A percentile compares a stretch with the other conserved stretches of the same genome.
Evolutionary conservation across 2,329 filamentous ascomycete genomes (phyloP).

Genomic region (Sporothrix schenckii): DNA sequence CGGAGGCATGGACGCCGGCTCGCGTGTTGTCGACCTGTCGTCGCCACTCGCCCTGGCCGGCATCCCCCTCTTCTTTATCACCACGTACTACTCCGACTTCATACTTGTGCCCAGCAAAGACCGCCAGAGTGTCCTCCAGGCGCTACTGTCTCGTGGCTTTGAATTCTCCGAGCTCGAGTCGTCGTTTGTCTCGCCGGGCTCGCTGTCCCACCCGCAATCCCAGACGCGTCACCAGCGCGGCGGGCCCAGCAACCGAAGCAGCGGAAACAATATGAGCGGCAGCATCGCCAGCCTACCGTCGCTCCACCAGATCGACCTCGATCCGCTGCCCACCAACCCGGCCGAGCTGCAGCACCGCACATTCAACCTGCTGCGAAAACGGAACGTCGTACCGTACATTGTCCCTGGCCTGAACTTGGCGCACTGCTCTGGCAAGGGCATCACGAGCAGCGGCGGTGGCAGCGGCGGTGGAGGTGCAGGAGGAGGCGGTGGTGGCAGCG

Average conservation of each 20-base stretch:
- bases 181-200: slow-evolving; percentile 63
- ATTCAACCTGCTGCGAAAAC: slow-evolving; percentile 78
- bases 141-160: slow-evolving; percentile 78
- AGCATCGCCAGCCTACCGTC: slow-evolving; percentile 34
- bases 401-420: slow-evolving; percentile 71
- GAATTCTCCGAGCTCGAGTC: slow-evolving; percentile 74
- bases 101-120: slow-evolving; percentile 83
- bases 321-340: slow-evolving; percentile 76
- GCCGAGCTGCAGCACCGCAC: slow-evolving; percentile 81
- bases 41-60: slow-evolving; percentile 87
- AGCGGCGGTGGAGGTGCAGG: slow-evolving; percentile 46
- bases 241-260: slow-evolving; percentile 54
- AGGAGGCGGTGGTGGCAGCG: slow-evolving; percentile 42
- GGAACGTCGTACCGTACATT: slow-evolving; percentile 73
- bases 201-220: slow-evolving; percentile 40
- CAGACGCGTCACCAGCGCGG: slow-evolving; percentile 33
- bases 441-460: slow-evolving; percentile 37
- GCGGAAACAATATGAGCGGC: slow-evolving; percentile 22
- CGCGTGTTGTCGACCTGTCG: slow-evolving; percentile 87
- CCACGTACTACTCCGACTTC: slow-evolving; percentile 96
- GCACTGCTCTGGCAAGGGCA: slow-evolving; percentile 73
- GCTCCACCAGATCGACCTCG: slow-evolving; percentile 51
- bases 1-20: slow-evolving; percentile 86
- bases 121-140: slow-evolving; percentile 72
- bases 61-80: slow-evolving; percentile 98